These are phyloP conservation scores for Soucietia sequanensis DNA, from an alignment of 805 yeast genomes.

Conservation along the genomic window DNA sequence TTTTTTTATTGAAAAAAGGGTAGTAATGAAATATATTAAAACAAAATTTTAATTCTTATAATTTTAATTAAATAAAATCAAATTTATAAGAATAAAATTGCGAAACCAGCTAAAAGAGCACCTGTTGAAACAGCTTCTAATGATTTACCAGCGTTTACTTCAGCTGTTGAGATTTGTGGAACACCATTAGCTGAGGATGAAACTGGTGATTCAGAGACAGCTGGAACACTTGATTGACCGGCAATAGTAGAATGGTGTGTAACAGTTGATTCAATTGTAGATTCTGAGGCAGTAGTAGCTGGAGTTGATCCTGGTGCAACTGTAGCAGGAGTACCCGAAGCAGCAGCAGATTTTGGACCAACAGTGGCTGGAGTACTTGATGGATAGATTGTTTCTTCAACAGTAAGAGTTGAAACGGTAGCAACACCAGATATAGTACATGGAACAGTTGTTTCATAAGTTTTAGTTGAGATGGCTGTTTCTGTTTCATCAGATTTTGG, in stretches of 20 bases:
- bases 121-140: conserved; percentile 1
- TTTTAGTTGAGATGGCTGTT: too few species aligned
- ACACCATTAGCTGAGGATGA: conserved; percentile 1
- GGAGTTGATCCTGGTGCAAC: background rate
- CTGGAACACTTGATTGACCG: conserved; percentile 3
- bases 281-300: conserved; percentile 4
- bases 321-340: background rate
- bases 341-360: background rate
- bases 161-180: background rate
- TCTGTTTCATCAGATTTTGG: too few species aligned
- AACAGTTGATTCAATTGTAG: conserved; percentile 3
- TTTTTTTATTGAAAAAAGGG: too few species aligned
- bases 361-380: background rate
- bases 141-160: conserved; percentile 1
- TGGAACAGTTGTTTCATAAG: background rate
- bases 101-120: conserved; percentile 2
- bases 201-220: conserved; percentile 5
- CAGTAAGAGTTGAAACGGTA: conserved; percentile 3
- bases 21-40: too few species aligned
- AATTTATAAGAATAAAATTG: conserved; percentile 1
- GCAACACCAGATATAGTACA: background rate
- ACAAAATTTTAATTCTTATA: too few species aligned
- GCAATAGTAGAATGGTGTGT: conserved; percentile 4
- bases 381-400: too few species aligned
- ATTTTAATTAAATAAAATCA: too few species aligned